These are phyloP conservation scores for Yamadazyma mexicana DNA, from an alignment of 1,139 yeast genomes.

Conservation along the genomic window DNA sequence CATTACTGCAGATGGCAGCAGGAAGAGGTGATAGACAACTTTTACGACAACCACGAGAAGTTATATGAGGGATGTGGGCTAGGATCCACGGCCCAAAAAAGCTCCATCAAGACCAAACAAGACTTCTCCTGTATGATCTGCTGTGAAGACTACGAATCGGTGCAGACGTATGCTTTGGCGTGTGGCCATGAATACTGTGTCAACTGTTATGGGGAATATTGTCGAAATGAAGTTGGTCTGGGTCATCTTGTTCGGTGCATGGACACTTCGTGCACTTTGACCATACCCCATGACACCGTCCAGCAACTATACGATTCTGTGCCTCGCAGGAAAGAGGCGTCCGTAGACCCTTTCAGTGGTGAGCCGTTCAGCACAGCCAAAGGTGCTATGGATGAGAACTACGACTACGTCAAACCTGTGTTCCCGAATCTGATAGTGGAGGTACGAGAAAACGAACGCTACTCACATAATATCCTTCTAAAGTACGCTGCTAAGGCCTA, in stretches of 20 bases:
- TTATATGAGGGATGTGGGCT: constrained; percentile 54
- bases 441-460: constrained; percentile 1
- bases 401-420: background rate
- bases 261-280: constrained; percentile 36
- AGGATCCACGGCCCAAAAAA: constrained; percentile 5
- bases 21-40: constrained; percentile 68
- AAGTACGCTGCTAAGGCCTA: constrained; percentile 43
- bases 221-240: constrained; percentile 48
- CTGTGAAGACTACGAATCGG: constrained; percentile 51
- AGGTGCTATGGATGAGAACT: background rate
- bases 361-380: background rate
- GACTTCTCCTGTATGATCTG: constrained; percentile 65
- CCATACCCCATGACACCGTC: constrained; percentile 31
- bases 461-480: constrained; percentile 19
- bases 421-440: background rate
- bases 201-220: constrained; percentile 64
- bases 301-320: constrained; percentile 8
- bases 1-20: constrained; percentile 72
- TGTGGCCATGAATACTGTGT: constrained; percentile 75
- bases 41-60: constrained; percentile 52
- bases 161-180: constrained; percentile 50
- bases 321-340: background rate
- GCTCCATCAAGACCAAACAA: constrained; percentile 17
- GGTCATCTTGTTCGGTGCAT: constrained; percentile 72
- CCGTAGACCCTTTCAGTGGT: too few species aligned